Percentiles rank a stretch among this genome's conserved stretches.
phyloP scores from a whole-genome alignment of 495 filamentous ascomycete species.

The Penicillium mononematosum region DNA sequence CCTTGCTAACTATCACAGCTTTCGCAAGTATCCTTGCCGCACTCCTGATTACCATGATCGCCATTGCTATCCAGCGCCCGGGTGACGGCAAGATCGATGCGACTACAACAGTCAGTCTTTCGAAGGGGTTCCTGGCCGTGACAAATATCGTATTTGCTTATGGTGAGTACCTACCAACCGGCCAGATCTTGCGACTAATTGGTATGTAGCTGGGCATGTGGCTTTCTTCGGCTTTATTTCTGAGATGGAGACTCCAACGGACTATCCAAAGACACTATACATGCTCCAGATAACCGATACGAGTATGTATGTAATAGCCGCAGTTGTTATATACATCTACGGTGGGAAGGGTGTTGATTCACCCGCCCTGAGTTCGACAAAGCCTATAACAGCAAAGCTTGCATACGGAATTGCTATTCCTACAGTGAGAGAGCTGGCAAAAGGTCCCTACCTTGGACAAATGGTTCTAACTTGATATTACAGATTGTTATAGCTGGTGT shows the following conservation, averaged over 20 bases:
- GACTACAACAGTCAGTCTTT: slow-evolving; percentile 16
- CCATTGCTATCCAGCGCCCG: slow-evolving; percentile 44
- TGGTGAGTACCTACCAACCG: slow-evolving; percentile 15
- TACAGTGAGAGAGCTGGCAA: slow-evolving; percentile 43
- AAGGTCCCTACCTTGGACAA: too few species aligned
- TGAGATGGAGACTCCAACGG: slow-evolving; percentile 66
- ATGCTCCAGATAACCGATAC: slow-evolving; percentile 64
- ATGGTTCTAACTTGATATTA: slow-evolving; percentile 27
- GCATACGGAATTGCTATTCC: slow-evolving; percentile 79
- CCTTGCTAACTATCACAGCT: slow-evolving; percentile 12
- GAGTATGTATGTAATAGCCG: slow-evolving; percentile 56
- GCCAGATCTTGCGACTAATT: background rate
- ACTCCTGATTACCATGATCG: slow-evolving; percentile 67
- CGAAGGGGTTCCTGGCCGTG: slow-evolving; percentile 20
- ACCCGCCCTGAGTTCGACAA: slow-evolving; percentile 70
- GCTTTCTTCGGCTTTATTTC: slow-evolving; percentile 75
- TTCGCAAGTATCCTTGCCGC: slow-evolving; percentile 63
- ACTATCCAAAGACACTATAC: slow-evolving; percentile 66
- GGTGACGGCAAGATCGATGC: slow-evolving; percentile 13
- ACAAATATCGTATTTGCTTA: slow-evolving; percentile 33
- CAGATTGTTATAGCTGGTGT: slow-evolving; percentile 58
- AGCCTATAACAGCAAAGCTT: slow-evolving; percentile 58
- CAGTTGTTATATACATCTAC: slow-evolving; percentile 64
- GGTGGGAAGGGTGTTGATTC: slow-evolving; percentile 64
- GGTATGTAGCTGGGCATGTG: slow-evolving; percentile 54